Percentiles rank a stretch among this genome's conserved stretches.
phyloP scores from a whole-genome alignment of 768 basidiomycete genomes.

The Kwoniella mangroviensis region DNA sequence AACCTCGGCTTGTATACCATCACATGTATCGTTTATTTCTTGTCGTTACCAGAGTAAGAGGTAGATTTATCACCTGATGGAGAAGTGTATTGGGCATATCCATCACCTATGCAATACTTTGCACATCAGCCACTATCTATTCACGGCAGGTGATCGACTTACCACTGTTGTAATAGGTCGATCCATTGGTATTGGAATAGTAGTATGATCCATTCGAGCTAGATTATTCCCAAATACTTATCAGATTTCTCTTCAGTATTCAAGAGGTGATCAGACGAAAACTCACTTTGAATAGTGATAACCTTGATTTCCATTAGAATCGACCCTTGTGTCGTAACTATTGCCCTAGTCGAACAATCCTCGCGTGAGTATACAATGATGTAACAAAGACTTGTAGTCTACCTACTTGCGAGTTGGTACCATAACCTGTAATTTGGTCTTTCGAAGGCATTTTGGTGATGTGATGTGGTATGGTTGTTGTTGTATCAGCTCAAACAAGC shows the following conservation, averaged over 20 bases:
- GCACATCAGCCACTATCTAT: background rate
- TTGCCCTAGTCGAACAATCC: slow-evolving; percentile 2
- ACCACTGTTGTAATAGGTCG: slow-evolving; percentile 13
- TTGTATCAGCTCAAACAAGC: too few species aligned
- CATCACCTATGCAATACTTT: background rate
- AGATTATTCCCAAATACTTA: too few species aligned
- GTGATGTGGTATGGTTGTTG: background rate
- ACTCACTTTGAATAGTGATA: slow-evolving; percentile 15
- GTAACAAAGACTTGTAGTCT: background rate
- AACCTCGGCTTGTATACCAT: background rate
- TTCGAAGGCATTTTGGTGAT: slow-evolving; percentile 9
- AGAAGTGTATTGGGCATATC: slow-evolving; percentile 11
- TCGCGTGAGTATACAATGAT: background rate
- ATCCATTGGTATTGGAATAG: slow-evolving; percentile 16
- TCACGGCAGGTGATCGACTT: background rate
- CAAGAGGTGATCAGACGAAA: background rate
- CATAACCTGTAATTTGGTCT: slow-evolving; percentile 10
- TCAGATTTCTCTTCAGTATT: too few species aligned
- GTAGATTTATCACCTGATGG: background rate
- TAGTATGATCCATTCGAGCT: slow-evolving; percentile 10
- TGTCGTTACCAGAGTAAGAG: background rate
- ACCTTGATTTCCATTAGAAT: slow-evolving; percentile 6
- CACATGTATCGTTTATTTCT: background rate
- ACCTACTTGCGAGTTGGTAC: slow-evolving; percentile 11
- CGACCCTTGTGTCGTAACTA: slow-evolving; percentile 9